A percentile compares a stretch with the other conserved stretches of the same genome.
These are phyloP conservation scores for Aureobasidium sp. DNA, from an alignment of 2,329 filamentous ascomycete species.

Conservation along the genomic window DNA sequence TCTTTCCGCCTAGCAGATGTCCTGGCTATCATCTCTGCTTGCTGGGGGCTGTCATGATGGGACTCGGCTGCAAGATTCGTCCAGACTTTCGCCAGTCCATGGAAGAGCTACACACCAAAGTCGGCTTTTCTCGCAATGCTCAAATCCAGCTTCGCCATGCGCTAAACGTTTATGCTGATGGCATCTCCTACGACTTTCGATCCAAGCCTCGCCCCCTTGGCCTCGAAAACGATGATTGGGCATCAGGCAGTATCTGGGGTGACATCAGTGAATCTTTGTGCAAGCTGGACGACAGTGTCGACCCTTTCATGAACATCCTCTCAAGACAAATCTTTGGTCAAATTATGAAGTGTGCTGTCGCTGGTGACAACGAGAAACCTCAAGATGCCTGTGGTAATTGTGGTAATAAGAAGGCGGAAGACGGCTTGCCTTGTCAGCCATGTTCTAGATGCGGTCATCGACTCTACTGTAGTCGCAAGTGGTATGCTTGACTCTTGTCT, in stretches of 20 bases:
- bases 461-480: slow-evolving; percentile 1
- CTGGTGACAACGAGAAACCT: neutral
- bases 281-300: neutral
- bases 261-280: neutral
- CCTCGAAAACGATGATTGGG: neutral
- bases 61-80: neutral
- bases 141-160: neutral
- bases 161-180: neutral
- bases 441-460: neutral
- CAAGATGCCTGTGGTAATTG: slow-evolving; percentile 5
- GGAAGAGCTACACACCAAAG: neutral
- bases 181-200: neutral
- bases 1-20: neutral
- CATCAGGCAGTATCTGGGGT: neutral
- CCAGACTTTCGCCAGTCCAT: neutral
- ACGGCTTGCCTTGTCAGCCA: neutral
- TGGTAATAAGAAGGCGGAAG: neutral
- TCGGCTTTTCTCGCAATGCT: neutral
- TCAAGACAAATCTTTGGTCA: neutral
- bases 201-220: neutral
- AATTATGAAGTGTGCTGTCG: neutral
- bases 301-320: neutral
- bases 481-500: neutral
- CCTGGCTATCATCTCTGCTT: neutral
- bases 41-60: neutral